Evolutionary conservation across 768 basidiomycete species (phyloP).

Genomic region (Rhodotorula babjevae): DNA sequence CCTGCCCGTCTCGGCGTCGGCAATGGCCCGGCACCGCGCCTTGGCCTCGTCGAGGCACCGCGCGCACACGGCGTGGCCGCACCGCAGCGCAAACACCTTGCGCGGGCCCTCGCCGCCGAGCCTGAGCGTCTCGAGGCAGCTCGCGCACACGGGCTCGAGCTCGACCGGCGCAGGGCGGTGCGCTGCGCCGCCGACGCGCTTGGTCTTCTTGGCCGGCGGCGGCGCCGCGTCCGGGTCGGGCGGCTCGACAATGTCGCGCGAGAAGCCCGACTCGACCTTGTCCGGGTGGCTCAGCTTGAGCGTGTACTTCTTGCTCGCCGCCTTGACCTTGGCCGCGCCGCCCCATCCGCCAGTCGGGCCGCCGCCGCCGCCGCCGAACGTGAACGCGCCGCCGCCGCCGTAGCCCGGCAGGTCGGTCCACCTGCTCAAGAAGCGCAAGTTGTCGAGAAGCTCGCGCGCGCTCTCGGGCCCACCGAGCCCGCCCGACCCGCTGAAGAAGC

Average conservation of each 20-base stretch:
- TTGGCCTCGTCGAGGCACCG: slow-evolving; percentile 18
- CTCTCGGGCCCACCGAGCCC: neutral
- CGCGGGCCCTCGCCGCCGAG: slow-evolving; percentile 9
- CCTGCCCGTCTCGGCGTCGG: slow-evolving; percentile 5
- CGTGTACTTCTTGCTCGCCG: slow-evolving; percentile 27
- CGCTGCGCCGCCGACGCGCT: too few relatives aligned
- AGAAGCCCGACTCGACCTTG: slow-evolving; percentile 16
- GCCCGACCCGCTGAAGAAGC: neutral
- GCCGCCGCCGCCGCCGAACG: neutral
- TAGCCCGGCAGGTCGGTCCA: neutral
- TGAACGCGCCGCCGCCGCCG: neutral
- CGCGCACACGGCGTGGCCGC: slow-evolving; percentile 35
- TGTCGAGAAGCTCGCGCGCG: neutral
- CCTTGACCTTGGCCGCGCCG: slow-evolving; percentile 25
- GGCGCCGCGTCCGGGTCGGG: neutral
- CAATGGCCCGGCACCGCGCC: slow-evolving; percentile 5
- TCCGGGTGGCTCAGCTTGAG: slow-evolving; percentile 28
- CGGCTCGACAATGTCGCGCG: slow-evolving; percentile 29
- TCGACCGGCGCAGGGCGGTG: neutral
- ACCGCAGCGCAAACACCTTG: slow-evolving; percentile 12
- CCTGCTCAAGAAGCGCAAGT: neutral
- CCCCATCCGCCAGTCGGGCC: slow-evolving; percentile 6
- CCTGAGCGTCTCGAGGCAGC: slow-evolving; percentile 19
- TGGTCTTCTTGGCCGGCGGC: neutral
- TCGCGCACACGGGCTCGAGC: slow-evolving; percentile 21